Conservation (phyloP, 345 rosid genomes). For the Arabis alpina region DNA sequence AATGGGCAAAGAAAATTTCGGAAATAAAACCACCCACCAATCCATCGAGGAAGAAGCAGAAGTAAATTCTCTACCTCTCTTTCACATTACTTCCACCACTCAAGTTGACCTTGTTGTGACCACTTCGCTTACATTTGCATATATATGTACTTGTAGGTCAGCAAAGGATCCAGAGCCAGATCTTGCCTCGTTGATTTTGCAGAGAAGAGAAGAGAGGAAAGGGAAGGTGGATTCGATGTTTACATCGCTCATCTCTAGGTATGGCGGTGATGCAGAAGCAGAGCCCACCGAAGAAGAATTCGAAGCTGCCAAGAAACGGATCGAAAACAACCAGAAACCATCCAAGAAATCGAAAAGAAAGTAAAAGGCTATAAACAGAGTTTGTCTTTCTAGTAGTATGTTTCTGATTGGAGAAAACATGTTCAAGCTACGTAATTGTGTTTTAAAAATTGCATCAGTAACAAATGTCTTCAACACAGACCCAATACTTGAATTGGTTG, state of each 20-base stretch:
- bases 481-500: neutral
- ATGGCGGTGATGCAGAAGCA: slow-evolving; percentile 57
- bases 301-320: slow-evolving; percentile 71
- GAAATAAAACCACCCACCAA: slow-evolving; percentile 63
- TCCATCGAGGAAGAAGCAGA: slow-evolving; percentile 56
- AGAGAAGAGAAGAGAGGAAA: slow-evolving; percentile 67
- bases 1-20: slow-evolving; percentile 74
- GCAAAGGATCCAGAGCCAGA: slow-evolving; percentile 58
- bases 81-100: neutral
- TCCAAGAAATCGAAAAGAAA: slow-evolving; percentile 54
- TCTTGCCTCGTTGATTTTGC: slow-evolving; percentile 59
- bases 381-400: neutral
- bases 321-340: slow-evolving; percentile 47
- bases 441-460: slow-evolving; percentile 1
- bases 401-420: slow-evolving; percentile 4
- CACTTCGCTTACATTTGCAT: too few species aligned
- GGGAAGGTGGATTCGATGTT: slow-evolving; percentile 76
- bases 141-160: slow-evolving; percentile 43
- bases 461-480: neutral
- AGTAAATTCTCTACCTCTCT: slow-evolving; percentile 48
- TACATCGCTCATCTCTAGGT: slow-evolving; percentile 68
- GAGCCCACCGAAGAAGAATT: slow-evolving; percentile 95
- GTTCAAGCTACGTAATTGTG: neutral
- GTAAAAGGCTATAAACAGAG: slow-evolving; percentile 34
- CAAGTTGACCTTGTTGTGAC: neutral